Evolutionary conservation across 768 basidiomycete species (phyloP), one percentile per base, ranked within the genome.

Genomic region (Nidula microcarpa): DNA sequence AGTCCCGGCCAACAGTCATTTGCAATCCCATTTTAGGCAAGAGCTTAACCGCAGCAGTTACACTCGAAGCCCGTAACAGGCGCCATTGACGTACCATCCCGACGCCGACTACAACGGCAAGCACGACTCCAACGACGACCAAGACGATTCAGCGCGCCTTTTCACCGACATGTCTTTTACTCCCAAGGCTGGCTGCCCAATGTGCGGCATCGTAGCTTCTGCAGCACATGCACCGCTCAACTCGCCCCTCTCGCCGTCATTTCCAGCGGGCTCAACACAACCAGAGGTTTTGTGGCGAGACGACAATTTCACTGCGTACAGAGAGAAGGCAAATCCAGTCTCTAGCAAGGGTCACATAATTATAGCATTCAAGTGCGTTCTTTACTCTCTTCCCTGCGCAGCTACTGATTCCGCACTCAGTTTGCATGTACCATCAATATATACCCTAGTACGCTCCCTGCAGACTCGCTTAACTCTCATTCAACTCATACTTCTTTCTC

Each of bases 361-460:
- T 53, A 72, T 89, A 53, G 84, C 83, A 17, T 87, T 91, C 81
- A 90, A 90, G 89, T 87, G 3, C 43, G 14, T 43, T 18, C 3
- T 43, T 47, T 37, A 23, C 47, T 23, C 53, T 56, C 50, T 30
- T 23, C 47, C 47, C 48, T 62, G 32, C 59, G 54, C 43, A 47
- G 54, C 47, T 51, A 52, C 45, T 55, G 16, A 46, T 51, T 34
- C 35, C 23, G 5, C 5, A 51, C 37, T 17, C 64, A 90, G 89
- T 65, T 73, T 89, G 36, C 87, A 91, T 69, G 86, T 91, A 51
- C 86, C 87, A 23, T 90, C 87, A 56, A 77, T 89, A 66, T 90
- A 90, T 65, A 80, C 76, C 37, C 77, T 90, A 51, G 86, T 87
- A 63, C 44, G 86, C 30, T 17, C 16, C 39, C 16, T 41, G 16